phyloP scores from a whole-genome alignment of 177 flowering plant genomes.

The Tripterygium wilfordii region DNA sequence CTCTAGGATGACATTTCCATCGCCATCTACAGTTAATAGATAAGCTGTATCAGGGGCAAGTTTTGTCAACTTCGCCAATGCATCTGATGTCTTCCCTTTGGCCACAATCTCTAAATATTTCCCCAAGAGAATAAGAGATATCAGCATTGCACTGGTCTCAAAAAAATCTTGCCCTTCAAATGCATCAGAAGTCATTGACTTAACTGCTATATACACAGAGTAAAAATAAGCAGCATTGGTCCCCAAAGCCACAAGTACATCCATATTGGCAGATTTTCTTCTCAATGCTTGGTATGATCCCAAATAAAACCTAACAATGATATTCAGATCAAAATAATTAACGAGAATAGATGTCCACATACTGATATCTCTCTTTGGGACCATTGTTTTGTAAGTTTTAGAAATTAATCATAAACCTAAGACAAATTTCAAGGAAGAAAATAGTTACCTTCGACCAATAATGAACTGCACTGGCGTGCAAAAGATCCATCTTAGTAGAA shows the following conservation, averaged over 20 bases:
- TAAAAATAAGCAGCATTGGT: slow-evolving; percentile 95
- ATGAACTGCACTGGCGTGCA: slow-evolving; percentile 92
- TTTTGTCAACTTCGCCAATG: slow-evolving; percentile 76
- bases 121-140: slow-evolving; percentile 85
- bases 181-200: slow-evolving; percentile 46
- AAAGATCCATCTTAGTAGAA: slow-evolving; percentile 76
- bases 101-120: slow-evolving; percentile 89
- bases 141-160: slow-evolving; percentile 95
- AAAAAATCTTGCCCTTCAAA: slow-evolving; percentile 90
- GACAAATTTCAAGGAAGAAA: too few relatives aligned
- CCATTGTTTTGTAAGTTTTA: too few relatives aligned
- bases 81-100: slow-evolving; percentile 95
- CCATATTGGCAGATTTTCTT: slow-evolving; percentile 84
- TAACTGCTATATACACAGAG: slow-evolving; percentile 59
- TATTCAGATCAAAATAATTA: too few relatives aligned
- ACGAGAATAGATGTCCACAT: too few relatives aligned
- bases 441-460: slow-evolving; percentile 80
- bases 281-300: slow-evolving; percentile 82
- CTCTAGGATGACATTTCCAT: slow-evolving; percentile 64
- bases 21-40: slow-evolving; percentile 49
- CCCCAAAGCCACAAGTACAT: slow-evolving; percentile 90
- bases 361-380: too few relatives aligned
- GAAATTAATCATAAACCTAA: too few relatives aligned
- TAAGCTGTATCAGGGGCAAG: slow-evolving; percentile 79
- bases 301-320: slow-evolving; percentile 67